Evolutionary conservation across 2,329 filamentous ascomycete species (phyloP), one percentile per base, ranked within the genome.

Genomic region (Ascochyta fabae): DNA sequence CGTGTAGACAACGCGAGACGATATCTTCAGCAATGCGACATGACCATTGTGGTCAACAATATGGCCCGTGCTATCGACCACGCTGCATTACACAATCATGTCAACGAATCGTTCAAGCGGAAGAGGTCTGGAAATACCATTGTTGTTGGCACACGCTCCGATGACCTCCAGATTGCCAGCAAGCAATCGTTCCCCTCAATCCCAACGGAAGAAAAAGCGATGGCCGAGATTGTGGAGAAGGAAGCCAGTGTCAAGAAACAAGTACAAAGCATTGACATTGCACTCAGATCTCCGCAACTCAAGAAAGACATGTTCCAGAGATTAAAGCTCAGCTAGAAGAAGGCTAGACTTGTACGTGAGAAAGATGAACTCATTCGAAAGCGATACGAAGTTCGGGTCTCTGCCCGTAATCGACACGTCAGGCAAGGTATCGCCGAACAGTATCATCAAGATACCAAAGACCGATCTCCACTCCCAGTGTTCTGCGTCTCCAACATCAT

Each of bases 401-500:
- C 16, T 4, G 42, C 27, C 8, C 60, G 61, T 1, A 69, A 58
- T 15, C 50, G 47, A 6, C 46, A 59, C 22, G 60, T 67, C 10
- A 45, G 39, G 1, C 41, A 42, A 3, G 38, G 19, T 6, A 13
- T 62, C 12, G 36, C 16, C 1, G 23, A 58, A 3, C 61, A 60
- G 2, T 68, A 68, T 23, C 58, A 51, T 3, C 16, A 36, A 8
- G 50, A 59, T 23, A 59, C 59, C 2, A 48, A 44, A 9, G 61
- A 64, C 16, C 24, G 51, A 53, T 9, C 44, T n/a, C 3, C 40
- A 39, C 0, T 60, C 1, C 58, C 64, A 3, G 31, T 61, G 0
- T 69, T 61, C 26, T 69, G 66, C n/a, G 56, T 69, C 0, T 61
- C 56, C 1, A 70, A 69, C 26, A 33, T 12, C 0, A 59, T 59